Conservation (phyloP, 2,329 filamentous ascomycete genomes). For the Laburnicola sp. region DNA sequence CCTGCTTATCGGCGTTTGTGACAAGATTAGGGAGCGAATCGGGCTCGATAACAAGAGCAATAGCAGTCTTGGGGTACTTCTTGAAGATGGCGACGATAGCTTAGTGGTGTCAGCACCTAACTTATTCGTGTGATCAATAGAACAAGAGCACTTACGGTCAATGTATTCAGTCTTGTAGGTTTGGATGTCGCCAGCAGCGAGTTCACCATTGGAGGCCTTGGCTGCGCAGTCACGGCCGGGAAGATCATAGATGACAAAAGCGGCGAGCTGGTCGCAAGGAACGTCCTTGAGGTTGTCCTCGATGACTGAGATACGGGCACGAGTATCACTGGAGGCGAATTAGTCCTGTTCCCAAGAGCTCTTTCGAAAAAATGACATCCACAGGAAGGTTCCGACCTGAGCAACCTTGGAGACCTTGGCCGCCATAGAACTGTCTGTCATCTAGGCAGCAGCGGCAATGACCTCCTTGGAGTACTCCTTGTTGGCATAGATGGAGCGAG, state of each 20-base stretch:
- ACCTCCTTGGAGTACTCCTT: conserved; percentile 59
- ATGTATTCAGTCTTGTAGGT: conserved; percentile 59
- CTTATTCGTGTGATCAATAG: not conserved
- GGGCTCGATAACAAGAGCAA: conserved; percentile 57
- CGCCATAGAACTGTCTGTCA: conserved; percentile 53
- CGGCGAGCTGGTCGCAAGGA: conserved; percentile 54
- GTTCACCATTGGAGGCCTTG: conserved; percentile 67
- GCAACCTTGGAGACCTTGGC: conserved; percentile 55
- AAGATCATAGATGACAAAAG: conserved; percentile 66
- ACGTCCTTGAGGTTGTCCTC: conserved; percentile 56
- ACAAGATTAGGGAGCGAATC: conserved; percentile 67
- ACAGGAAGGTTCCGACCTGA: conserved; percentile 56
- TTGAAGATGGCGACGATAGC: conserved; percentile 59
- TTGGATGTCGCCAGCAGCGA: conserved; percentile 56
- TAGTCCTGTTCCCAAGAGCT: not conserved
- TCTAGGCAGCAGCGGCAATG: conserved; percentile 62
- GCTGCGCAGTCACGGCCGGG: conserved; percentile 68
- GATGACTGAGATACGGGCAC: conserved; percentile 53
- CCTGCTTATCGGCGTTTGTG: conserved; percentile 59
- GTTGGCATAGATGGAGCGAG: conserved; percentile 56
- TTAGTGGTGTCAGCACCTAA: conserved; percentile 13
- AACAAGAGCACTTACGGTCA: conserved; percentile 44
- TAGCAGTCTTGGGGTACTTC: conserved; percentile 54
- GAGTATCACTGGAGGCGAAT: conserved; percentile 46
- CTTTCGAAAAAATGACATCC: conserved; percentile 51